phyloP scores from a whole-genome alignment of 805 yeast genomes.

The Starmerella vaccinii region DNA sequence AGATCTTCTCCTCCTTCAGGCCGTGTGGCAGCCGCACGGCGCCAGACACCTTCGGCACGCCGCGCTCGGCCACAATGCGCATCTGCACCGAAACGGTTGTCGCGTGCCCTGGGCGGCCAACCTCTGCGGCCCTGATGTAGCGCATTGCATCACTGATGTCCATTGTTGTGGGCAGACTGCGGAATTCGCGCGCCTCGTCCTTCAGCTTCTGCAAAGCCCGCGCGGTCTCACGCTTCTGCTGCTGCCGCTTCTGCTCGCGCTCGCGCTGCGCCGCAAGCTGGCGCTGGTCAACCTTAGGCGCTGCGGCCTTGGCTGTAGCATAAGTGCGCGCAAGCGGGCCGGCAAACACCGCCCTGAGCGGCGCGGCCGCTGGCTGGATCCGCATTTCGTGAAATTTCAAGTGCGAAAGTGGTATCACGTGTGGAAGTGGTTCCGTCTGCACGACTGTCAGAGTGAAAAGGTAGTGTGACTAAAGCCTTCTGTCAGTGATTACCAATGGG shows the following conservation, averaged over 20 bases:
- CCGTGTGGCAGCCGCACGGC: conserved; percentile 63
- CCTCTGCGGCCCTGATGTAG: conserved; percentile 79
- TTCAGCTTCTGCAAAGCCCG: conserved; percentile 24
- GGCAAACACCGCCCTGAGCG: not conserved
- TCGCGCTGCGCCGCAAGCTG: conserved; percentile 30
- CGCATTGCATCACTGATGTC: conserved; percentile 62
- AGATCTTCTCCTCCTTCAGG: conserved; percentile 50
- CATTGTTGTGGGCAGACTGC: conserved; percentile 55
- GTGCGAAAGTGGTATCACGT: conserved; percentile 1
- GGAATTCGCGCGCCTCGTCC: conserved; percentile 35
- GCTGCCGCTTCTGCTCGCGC: conserved; percentile 28
- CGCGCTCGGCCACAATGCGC: conserved; percentile 59
- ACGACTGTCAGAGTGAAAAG: no score
- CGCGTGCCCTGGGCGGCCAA: conserved; percentile 65
- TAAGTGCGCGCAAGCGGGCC: conserved; percentile 12
- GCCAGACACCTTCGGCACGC: conserved; percentile 67
- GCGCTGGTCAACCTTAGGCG: conserved; percentile 28
- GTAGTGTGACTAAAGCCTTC: no score
- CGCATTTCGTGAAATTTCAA: conserved; percentile 3
- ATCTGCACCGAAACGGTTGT: conserved; percentile 62
- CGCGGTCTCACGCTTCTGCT: conserved; percentile 26
- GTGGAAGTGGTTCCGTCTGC: not conserved
- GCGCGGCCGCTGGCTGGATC: conserved; percentile 2
- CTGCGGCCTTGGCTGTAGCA: conserved; percentile 18
- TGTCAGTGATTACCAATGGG: no score